Conservation (phyloP, 441 rosid species). For the Geranium incanum region DNA sequence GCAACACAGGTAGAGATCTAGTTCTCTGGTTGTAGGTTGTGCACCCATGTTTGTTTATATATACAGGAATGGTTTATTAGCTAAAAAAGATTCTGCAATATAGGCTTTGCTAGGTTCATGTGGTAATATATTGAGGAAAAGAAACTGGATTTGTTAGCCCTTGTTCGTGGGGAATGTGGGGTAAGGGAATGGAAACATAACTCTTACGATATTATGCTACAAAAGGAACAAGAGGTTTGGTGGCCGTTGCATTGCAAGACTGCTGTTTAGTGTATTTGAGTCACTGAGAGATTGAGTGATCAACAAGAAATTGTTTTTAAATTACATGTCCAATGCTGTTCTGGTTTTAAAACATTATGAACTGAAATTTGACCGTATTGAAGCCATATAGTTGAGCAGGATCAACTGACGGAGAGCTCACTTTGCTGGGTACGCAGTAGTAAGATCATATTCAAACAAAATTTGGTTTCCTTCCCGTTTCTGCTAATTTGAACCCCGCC, state of each 20-base stretch:
- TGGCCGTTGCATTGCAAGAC: neutral
- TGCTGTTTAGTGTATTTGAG: neutral
- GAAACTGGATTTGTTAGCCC: neutral
- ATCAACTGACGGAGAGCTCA: neutral
- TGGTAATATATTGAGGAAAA: neutral
- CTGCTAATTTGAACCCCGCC: neutral
- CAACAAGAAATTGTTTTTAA: neutral
- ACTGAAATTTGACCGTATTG: neutral
- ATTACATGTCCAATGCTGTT: neutral
- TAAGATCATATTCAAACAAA: neutral
- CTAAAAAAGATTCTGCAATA: neutral
- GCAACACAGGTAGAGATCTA: slow-evolving; percentile 42
- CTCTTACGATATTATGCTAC: neutral
- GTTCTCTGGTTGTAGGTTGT: neutral
- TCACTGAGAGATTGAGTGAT: neutral
- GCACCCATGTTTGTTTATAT: neutral
- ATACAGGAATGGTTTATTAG: neutral
- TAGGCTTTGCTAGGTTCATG: neutral
- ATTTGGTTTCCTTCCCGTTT: neutral
- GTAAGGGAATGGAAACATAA: neutral
- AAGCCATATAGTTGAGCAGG: slow-evolving; percentile 1
- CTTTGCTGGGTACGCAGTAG: neutral
- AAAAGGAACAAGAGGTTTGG: neutral
- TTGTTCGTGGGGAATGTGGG: neutral
- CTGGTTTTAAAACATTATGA: neutral